Evolutionary conservation across 1,284 basidiomycete species (phyloP).

Genomic region (Trametes hirsuta): DNA sequence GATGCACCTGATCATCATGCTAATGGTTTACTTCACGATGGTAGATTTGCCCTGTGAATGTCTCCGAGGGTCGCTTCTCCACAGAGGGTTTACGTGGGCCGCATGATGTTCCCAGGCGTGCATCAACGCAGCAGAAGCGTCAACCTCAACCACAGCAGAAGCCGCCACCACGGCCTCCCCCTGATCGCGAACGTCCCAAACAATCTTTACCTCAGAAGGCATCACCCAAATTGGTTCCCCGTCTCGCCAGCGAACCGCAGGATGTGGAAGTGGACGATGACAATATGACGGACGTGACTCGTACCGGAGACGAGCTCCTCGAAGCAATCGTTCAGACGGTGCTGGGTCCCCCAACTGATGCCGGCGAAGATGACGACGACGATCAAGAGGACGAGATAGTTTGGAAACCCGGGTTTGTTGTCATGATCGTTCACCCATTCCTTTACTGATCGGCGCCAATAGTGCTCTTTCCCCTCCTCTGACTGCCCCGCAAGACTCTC

Average conservation of each 20-base stretch:
- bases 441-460: not conserved
- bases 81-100: not conserved
- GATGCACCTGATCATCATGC: not conserved
- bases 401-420: conserved; percentile 59
- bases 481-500: conserved; percentile 16
- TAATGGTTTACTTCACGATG: not conserved
- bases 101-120: not conserved
- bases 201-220: not conserved
- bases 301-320: conserved; percentile 83
- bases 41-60: conserved; percentile 17
- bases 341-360: conserved; percentile 46
- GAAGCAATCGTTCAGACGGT: conserved; percentile 74
- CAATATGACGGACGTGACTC: conserved; percentile 66
- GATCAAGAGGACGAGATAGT: conserved; percentile 67
- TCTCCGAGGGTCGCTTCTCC: conserved; percentile 10
- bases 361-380: conserved; percentile 39
- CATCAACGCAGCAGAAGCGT: not conserved
- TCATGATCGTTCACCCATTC: not conserved
- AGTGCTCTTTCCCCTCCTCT: conserved; percentile 10
- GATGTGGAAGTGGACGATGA: conserved; percentile 58
- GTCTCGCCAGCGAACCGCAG: conserved; percentile 1
- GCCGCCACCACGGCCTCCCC: conserved; percentile 9
- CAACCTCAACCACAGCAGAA: not conserved
- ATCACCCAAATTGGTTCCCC: conserved; percentile 12
- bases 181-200: not conserved